These are phyloP conservation scores for Halophytophthora polymorphica DNA, from an alignment of 352 stramenopile genomes.

Conservation along the genomic window DNA sequence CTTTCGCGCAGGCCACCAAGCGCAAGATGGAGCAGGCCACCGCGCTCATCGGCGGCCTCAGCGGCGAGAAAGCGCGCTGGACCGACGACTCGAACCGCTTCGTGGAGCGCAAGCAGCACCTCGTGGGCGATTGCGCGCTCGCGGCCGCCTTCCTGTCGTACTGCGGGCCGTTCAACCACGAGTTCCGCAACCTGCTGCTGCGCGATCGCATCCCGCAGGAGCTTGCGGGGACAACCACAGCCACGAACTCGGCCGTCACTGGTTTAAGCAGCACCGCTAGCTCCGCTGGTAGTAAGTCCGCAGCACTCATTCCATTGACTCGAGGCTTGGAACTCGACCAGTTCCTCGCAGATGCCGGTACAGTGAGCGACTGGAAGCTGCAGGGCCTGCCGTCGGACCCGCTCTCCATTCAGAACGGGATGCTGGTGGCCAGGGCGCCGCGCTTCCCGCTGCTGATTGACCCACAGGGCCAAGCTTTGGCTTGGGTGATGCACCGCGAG, in stretches of 20 bases:
- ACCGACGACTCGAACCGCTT: constrained; percentile 88
- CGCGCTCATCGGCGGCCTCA: constrained; percentile 82
- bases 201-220: constrained; percentile 64
- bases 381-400: constrained; percentile 84
- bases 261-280: constrained; percentile 1
- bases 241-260: background rate
- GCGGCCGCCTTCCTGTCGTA: constrained; percentile 88
- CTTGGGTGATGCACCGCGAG: constrained; percentile 83
- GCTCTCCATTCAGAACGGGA: constrained; percentile 90
- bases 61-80: constrained; percentile 83
- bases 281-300: constrained; percentile 7
- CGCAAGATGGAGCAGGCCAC: constrained; percentile 91
- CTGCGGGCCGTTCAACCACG: constrained; percentile 89
- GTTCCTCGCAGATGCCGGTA: constrained; percentile 79
- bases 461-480: constrained; percentile 86
- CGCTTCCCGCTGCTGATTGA: constrained; percentile 89
- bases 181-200: constrained; percentile 66
- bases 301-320: constrained; percentile 62
- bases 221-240: constrained; percentile 34
- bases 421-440: constrained; percentile 76
- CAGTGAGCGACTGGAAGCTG: constrained; percentile 87
- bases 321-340: constrained; percentile 50
- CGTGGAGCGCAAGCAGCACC: constrained; percentile 68
- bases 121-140: constrained; percentile 86
- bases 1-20: constrained; percentile 73